Percentiles rank a stretch among this genome's conserved stretches.
Conservation (phyloP, 352 stramenopile genomes). For the Phytophthora capsici region DNA sequence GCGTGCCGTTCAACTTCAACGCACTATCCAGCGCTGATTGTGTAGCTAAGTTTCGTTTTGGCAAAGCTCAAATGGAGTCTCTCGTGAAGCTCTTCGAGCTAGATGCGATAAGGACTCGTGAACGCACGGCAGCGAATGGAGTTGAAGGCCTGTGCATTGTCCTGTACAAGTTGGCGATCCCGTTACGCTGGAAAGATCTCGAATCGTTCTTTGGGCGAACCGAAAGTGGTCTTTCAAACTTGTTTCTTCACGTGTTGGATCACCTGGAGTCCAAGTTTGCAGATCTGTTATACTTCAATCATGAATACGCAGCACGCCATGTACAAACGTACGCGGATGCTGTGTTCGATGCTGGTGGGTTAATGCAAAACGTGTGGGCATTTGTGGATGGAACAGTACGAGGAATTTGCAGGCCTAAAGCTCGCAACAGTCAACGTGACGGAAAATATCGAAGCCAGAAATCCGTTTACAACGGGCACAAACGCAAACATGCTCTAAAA, state of each 20-base stretch:
- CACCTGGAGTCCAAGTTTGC: not conserved
- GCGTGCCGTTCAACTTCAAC: too few relatives aligned
- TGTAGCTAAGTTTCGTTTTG: too few relatives aligned
- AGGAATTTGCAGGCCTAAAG: constrained; percentile 6
- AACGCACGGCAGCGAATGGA: not conserved
- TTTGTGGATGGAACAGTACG: constrained; percentile 25
- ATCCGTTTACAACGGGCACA: constrained; percentile 33
- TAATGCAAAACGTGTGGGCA: constrained; percentile 3
- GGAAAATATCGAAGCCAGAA: constrained; percentile 16
- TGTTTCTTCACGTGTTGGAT: constrained; percentile 9
- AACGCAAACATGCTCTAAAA: constrained; percentile 32
- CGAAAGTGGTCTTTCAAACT: constrained; percentile 16
- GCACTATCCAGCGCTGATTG: too few relatives aligned
- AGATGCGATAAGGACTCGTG: too few relatives aligned
- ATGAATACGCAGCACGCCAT: not conserved
- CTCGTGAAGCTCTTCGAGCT: too few relatives aligned
- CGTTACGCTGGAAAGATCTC: constrained; percentile 12
- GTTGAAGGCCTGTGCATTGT: constrained; percentile 15
- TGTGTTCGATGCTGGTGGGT: constrained; percentile 6
- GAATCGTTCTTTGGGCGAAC: not conserved
- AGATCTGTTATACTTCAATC: constrained; percentile 9
- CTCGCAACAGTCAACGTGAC: not conserved
- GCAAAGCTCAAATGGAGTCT: too few relatives aligned
- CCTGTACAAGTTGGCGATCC: constrained; percentile 9
- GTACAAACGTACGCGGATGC: constrained; percentile 11